phyloP scores from a whole-genome alignment of 2,329 filamentous ascomycete species.

The Ophiostoma sp. region DNA sequence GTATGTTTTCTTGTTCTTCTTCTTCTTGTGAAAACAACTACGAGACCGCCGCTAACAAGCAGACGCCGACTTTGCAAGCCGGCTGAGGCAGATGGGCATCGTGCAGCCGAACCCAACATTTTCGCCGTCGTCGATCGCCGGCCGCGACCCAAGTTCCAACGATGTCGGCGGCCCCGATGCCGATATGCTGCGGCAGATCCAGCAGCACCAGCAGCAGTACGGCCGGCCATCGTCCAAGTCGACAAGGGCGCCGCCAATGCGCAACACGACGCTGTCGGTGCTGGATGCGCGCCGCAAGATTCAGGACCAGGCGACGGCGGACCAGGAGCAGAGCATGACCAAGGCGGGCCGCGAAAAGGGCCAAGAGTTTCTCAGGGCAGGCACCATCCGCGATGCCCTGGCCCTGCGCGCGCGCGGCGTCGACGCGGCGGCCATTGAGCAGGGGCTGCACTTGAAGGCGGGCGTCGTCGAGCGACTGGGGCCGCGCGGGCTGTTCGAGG shows the following conservation, averaged over 20 bases:
- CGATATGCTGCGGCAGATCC: constrained; percentile 25
- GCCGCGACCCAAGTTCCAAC: background rate
- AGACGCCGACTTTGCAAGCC: constrained; percentile 43
- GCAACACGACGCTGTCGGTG: constrained; percentile 45
- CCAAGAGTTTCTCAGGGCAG: constrained; percentile 45
- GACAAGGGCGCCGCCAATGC: constrained; percentile 29
- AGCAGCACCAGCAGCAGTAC: constrained; percentile 18
- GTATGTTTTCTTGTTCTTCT: background rate
- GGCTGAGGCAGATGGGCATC: constrained; percentile 51
- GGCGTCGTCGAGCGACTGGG: constrained; percentile 46
- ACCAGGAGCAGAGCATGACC: constrained; percentile 30
- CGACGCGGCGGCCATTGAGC: constrained; percentile 41
- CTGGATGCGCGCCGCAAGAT: constrained; percentile 45
- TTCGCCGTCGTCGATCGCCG: constrained; percentile 47
- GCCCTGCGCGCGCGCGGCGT: constrained; percentile 40
- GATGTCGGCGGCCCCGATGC: constrained; percentile 19
- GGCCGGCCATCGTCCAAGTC: constrained; percentile 4
- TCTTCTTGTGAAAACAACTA: constrained; percentile 15
- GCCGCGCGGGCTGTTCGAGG: constrained; percentile 36
- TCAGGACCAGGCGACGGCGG: constrained; percentile 40
- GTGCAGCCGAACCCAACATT: constrained; percentile 50
- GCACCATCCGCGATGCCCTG: constrained; percentile 44
- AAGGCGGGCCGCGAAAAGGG: constrained; percentile 27
- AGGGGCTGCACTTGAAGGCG: constrained; percentile 39
- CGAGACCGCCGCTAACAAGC: constrained; percentile 27